Evolutionary conservation across 192 early-diverging fungal species (phyloP).

Genomic region (Coemansia aciculifera): DNA sequence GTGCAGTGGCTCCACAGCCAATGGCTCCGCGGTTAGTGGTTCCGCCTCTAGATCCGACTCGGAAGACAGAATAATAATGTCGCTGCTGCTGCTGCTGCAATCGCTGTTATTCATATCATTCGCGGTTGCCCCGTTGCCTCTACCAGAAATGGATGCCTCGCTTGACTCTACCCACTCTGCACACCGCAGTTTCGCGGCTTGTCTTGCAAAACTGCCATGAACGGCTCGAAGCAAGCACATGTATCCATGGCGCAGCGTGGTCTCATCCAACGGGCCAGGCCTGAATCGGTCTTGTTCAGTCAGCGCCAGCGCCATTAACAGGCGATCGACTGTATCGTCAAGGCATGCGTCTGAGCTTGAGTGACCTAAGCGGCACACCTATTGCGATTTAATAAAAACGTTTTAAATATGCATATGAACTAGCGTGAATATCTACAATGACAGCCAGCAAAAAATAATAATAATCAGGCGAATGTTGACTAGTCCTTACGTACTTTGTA

Average conservation of each 20-base stretch:
- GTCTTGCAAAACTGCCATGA: constrained; percentile 18
- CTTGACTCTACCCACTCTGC: constrained; percentile 19
- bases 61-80: constrained; percentile 8
- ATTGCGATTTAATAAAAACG: not conserved
- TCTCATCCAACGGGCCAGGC: constrained; percentile 3
- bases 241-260: constrained; percentile 24
- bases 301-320: constrained; percentile 15
- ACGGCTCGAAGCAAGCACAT: constrained; percentile 19
- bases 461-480: not conserved
- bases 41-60: not conserved
- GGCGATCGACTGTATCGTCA: constrained; percentile 8
- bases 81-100: not conserved
- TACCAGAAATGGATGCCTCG: not conserved
- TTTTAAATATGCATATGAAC: not conserved
- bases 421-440: constrained; percentile 3
- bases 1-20: not conserved
- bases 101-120: not conserved
- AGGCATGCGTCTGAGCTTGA: constrained; percentile 15
- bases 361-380: constrained; percentile 21
- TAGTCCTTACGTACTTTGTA: constrained; percentile 23
- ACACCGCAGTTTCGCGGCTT: constrained; percentile 14
- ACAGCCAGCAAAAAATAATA: not conserved
- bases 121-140: not conserved
- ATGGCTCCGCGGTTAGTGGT: not conserved
- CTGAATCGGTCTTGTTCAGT: not conserved